Conservation (phyloP, 2,329 filamentous ascomycete species). For the Macrophomina phaseolina region DNA sequence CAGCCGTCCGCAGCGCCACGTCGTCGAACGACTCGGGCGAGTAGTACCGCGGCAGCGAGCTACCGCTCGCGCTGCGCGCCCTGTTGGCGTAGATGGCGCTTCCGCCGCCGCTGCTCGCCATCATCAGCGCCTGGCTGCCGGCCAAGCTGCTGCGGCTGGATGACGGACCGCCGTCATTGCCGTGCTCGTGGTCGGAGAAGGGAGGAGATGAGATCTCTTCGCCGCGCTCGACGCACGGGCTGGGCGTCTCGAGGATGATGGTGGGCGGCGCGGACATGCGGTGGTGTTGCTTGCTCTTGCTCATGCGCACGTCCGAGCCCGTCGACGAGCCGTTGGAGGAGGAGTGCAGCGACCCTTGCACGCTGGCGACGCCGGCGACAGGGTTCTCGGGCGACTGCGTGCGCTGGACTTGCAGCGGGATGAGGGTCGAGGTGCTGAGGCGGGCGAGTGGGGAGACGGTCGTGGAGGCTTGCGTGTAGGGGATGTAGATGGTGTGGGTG, state of each 20-base stretch:
- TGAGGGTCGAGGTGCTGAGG: conserved; percentile 21
- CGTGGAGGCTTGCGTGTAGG: not conserved
- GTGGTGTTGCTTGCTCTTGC: not conserved
- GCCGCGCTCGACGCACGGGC: not conserved
- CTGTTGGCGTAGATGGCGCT: not conserved
- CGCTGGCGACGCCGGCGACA: conserved; percentile 3
- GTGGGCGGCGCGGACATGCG: conserved; percentile 16
- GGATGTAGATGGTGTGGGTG: conserved; percentile 7
- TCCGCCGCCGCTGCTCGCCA: not conserved
- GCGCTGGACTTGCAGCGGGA: conserved; percentile 23
- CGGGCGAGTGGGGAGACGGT: conserved; percentile 13
- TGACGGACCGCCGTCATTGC: not conserved
- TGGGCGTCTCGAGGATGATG: conserved; percentile 22
- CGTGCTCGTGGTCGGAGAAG: not conserved
- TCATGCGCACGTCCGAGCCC: not conserved
- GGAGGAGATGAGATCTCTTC: too few relatives aligned
- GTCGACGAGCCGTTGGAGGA: not conserved
- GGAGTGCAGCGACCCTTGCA: conserved; percentile 23
- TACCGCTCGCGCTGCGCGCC: conserved; percentile 11
- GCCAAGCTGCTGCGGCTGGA: not conserved
- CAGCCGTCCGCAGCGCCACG: conserved; percentile 15
- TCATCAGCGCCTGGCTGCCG: not conserved
- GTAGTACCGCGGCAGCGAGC: conserved; percentile 17
- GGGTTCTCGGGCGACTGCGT: conserved; percentile 18
- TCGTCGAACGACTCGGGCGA: conserved; percentile 11